Conservation (phyloP, 2,329 filamentous ascomycete species). For the Aspergillus jensenii region DNA sequence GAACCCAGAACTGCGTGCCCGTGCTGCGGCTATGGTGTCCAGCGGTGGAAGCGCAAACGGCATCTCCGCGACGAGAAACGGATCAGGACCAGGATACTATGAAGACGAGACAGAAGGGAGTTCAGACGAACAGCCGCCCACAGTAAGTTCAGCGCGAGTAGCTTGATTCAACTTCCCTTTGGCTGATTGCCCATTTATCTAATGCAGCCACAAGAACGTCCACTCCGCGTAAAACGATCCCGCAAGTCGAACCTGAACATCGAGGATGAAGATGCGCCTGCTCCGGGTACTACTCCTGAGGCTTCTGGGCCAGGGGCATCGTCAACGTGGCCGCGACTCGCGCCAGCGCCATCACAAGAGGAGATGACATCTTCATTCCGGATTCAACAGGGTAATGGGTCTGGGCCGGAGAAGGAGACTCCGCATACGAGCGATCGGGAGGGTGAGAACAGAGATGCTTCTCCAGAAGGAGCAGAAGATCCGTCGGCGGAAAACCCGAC, state of each 20-base stretch:
- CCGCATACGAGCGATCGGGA: conserved; percentile 18
- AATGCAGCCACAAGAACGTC: conserved; percentile 46
- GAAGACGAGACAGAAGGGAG: conserved; percentile 47
- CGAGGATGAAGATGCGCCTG: conserved; percentile 27
- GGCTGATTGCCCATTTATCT: not conserved
- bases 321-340: conserved; percentile 33
- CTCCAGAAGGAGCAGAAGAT: conserved; percentile 15
- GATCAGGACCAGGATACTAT: conserved; percentile 27
- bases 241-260: conserved; percentile 37
- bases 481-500: conserved; percentile 24
- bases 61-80: conserved; percentile 10
- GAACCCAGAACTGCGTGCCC: conserved; percentile 38
- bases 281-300: conserved; percentile 23
- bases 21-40: conserved; percentile 34
- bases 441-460: conserved; percentile 16
- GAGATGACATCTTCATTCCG: conserved; percentile 40
- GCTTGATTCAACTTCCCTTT: conserved; percentile 14
- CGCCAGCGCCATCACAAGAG: conserved; percentile 37
- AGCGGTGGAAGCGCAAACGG: conserved; percentile 26
- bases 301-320: conserved; percentile 8
- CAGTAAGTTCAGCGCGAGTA: conserved; percentile 24
- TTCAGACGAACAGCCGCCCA: conserved; percentile 45
- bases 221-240: conserved; percentile 45
- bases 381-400: conserved; percentile 30
- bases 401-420: conserved; percentile 24